Evolutionary conservation across 192 early-diverging fungal species (phyloP), one percentile per base, ranked within the genome.

Genomic region (Gonapodya sp.): DNA sequence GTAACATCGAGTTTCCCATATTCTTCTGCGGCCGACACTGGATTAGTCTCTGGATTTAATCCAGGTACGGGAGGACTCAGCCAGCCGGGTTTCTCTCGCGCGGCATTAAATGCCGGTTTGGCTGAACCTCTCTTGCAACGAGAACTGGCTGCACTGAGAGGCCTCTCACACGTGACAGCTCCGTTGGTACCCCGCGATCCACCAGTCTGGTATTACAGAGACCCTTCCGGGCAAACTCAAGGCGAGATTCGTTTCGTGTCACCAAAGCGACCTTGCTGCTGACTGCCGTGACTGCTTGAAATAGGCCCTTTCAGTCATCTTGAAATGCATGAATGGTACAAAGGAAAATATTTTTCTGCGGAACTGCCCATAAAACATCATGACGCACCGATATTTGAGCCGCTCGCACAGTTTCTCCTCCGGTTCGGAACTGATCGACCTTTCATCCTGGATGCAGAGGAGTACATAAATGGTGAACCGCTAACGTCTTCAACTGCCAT

Each of bases 301-400:
- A 64, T 16, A 89, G 97, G 96, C 31, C 96, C 97, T 32, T 99
- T 97, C 83, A 85, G 89, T 8, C 89, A 93, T 24, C 85, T 92
- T 16, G 93, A 96, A 75, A 99, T 99, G 97, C 95, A 99, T 73
- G 95, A 95, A 37, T 99, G 97, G 97, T 95, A 90, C 86, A 89
- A 88, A 31, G 92, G 89, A 31, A 94, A 94, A 33, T 99, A 95
- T 84, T 97, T 99, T 82, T 87, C 88, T 0, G 86, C 88, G 31
- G 91, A 92, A 64, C 87, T 99, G 35, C 91, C 95, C 33, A 92
- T 99, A 35, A 92, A 93, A 85, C 88, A 92, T 46, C 93, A 94
- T 34, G 93, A 94, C 64, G 93, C 95, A 35, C 35, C 89, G 0
- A 84, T 83, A 0, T 97, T 96, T 85, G 94, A 96, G 82, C 94